Conservation (phyloP, 2,329 filamentous ascomycete genomes). For the Diaporthe sp. region DNA sequence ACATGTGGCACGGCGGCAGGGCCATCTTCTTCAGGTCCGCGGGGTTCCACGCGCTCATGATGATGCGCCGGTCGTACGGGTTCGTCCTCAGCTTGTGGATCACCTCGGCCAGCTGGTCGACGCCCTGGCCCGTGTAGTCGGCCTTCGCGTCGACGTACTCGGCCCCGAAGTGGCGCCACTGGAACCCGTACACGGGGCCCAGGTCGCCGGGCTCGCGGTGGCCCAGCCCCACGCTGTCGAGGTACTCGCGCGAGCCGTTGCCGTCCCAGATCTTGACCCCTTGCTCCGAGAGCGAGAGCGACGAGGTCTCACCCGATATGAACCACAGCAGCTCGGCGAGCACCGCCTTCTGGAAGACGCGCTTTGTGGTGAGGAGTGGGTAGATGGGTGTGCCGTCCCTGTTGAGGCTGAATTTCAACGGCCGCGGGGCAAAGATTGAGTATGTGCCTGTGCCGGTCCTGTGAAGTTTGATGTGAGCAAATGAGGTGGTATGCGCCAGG, state of each 20-base stretch:
- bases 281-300: slow-evolving; percentile 77
- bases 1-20: slow-evolving; percentile 95
- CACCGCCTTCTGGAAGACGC: slow-evolving; percentile 91
- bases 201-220: slow-evolving; percentile 90
- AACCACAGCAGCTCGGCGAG: slow-evolving; percentile 97
- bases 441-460: slow-evolving; percentile 94
- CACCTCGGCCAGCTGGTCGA: slow-evolving; percentile 94
- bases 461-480: background rate
- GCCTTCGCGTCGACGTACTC: slow-evolving; percentile 82
- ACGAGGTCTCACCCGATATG: slow-evolving; percentile 85
- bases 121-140: slow-evolving; percentile 88
- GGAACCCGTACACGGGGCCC: slow-evolving; percentile 96
- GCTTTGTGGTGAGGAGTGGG: slow-evolving; percentile 95
- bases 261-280: slow-evolving; percentile 99
- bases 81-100: slow-evolving; percentile 84
- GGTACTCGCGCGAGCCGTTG: slow-evolving; percentile 90
- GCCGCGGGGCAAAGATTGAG: slow-evolving; percentile 87
- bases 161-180: slow-evolving; percentile 98
- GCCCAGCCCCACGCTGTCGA: slow-evolving; percentile 84
- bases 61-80: slow-evolving; percentile 90
- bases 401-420: slow-evolving; percentile 87
- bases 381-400: slow-evolving; percentile 72
- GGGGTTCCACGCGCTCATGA: slow-evolving; percentile 95
- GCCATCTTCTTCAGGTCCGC: slow-evolving; percentile 88
- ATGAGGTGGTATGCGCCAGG: background rate